Percentiles rank a stretch among this genome's conserved stretches.
These are phyloP conservation scores for Apiotrichum domesticum DNA, from an alignment of 1,284 basidiomycete genomes.

Conservation along the genomic window DNA sequence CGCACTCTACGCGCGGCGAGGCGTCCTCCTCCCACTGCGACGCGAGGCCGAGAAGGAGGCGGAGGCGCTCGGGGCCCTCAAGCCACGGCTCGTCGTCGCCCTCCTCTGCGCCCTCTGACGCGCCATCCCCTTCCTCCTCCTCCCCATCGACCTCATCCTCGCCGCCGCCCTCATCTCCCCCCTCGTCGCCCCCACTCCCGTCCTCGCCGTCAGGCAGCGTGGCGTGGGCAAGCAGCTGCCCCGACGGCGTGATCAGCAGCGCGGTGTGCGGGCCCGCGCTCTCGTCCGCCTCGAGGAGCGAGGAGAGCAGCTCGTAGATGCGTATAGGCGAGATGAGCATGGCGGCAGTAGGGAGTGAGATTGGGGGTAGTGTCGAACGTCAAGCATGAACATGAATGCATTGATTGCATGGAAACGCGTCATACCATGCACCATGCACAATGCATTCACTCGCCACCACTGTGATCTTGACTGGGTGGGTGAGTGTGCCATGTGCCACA, in stretches of 20 bases:
- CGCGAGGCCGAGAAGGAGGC: slow-evolving; percentile 33
- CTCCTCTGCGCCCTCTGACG: neutral
- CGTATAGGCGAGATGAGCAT: slow-evolving; percentile 20
- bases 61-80: slow-evolving; percentile 32
- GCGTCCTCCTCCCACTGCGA: slow-evolving; percentile 35
- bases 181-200: slow-evolving; percentile 4
- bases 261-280: slow-evolving; percentile 24
- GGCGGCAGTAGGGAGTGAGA: too few species aligned
- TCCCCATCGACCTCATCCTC: slow-evolving; percentile 9
- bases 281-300: slow-evolving; percentile 8
- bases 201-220: slow-evolving; percentile 9
- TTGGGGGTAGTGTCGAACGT: too few species aligned
- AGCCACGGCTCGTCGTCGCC: slow-evolving; percentile 25
- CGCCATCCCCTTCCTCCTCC: slow-evolving; percentile 1
- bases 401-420: too few species aligned
- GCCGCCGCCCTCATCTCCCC: neutral
- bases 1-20: slow-evolving; percentile 34
- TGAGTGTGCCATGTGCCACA: too few species aligned
- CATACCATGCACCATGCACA: too few species aligned
- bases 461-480: too few species aligned
- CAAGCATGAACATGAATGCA: too few species aligned
- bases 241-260: slow-evolving; percentile 29
- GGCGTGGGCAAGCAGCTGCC: slow-evolving; percentile 22
- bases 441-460: too few species aligned
- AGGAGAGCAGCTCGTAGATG: slow-evolving; percentile 9